Conservation (phyloP, 225 moss, liverwort and hornwort genomes). For the Marchantia polymorpha region DNA sequence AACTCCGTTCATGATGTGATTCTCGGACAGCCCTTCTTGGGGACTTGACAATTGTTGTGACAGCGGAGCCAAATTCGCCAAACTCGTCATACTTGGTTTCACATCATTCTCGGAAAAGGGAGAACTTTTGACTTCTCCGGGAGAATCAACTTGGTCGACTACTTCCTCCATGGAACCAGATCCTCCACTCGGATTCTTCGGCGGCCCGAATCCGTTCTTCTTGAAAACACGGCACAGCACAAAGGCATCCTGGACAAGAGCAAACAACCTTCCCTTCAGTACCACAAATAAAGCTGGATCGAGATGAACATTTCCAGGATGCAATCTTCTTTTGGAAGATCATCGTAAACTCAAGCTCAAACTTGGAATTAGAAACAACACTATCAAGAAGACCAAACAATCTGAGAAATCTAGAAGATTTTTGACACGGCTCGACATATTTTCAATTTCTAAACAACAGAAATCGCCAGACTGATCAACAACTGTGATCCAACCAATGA, state of each 20-base stretch:
- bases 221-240: constrained; percentile 83
- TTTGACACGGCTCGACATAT: too few species aligned
- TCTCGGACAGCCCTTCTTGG: not conserved
- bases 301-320: not conserved
- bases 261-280: not conserved
- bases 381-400: too few species aligned
- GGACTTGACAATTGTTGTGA: not conserved
- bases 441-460: too few species aligned
- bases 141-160: constrained; percentile 27
- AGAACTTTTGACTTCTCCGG: not conserved
- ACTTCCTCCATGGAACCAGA: constrained; percentile 14
- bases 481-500: too few species aligned
- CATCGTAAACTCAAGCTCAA: too few species aligned
- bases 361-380: not conserved
- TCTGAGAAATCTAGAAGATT: too few species aligned
- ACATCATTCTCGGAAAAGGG: constrained; percentile 21
- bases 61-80: constrained; percentile 4
- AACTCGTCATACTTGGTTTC: constrained; percentile 18
- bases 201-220: constrained; percentile 60
- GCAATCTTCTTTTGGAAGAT: not conserved
- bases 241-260: constrained; percentile 57
- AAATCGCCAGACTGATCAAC: too few species aligned
- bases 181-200: not conserved
- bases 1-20: not conserved
- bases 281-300: not conserved